Base-by-base conservation (phyloP, 2,329 filamentous ascomycete species). In the Epichloe uncinata region DNA sequence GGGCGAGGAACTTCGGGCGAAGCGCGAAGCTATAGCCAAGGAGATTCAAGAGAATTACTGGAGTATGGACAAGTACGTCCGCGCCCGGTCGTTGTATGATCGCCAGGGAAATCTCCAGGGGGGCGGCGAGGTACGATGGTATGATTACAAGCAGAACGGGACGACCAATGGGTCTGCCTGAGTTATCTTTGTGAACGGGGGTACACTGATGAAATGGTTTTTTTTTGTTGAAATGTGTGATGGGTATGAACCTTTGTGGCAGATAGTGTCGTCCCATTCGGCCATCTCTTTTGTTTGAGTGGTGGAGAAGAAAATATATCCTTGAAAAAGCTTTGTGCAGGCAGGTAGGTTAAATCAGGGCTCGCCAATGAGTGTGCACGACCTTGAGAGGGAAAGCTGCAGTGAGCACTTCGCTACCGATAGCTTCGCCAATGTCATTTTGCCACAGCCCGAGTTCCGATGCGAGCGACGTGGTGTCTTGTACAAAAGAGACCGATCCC, bases 11-110 rank as follows among this genome's bases (percentile, higher is more conserved):
- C 44, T 50, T 41, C 45, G 41, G 3, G 44, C 18, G 3, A 60
- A 73, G 58, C 69, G 81, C 52, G 64, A 70, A 34, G 62, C 64
- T 2, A 42, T 83, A 22, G 74, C 75, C 2, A 68, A 72, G 50
- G 58, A 72, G 48, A 57, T 87, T 52, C 66, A 72, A 48, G 63
- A 67, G 37, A 83, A 82, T 52, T 88, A 86, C 65, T 87, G 84
- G 84, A 71, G 75, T 53, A 63, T 87, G 50, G 84, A 88, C 64
- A 80, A 81, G 2, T 84, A 81, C 60, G 61, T 86, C n/a, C 70
- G 84, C 34, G 79, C 81, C 20, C 68, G 74, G 57, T 77, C 74
- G 18, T 60, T 80, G 54, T 85, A 84, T 56, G 82, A 87, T 62
- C 72, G 82, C 2, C 45, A 46, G 42, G 51, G 51, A 16, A 36